phyloP scores from a whole-genome alignment of 768 basidiomycete species.

The Termitomyces sp. region DNA sequence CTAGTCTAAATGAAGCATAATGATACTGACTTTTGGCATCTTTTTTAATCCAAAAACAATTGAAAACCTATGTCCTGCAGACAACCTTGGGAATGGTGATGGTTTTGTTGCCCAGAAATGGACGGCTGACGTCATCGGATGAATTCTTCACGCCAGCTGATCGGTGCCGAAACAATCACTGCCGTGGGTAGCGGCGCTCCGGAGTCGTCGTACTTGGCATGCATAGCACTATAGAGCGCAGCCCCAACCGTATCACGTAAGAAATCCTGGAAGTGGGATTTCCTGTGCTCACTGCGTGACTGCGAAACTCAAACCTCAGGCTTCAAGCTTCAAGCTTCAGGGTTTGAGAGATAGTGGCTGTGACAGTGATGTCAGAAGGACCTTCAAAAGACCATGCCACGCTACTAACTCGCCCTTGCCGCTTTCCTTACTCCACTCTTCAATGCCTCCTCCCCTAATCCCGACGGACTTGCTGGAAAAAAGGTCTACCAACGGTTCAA shows the following conservation, averaged over 20 bases:
- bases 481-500: not conserved
- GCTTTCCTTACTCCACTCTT: not conserved
- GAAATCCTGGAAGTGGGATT: not conserved
- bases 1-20: not conserved
- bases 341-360: slow-evolving; percentile 1
- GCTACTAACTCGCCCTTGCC: not conserved
- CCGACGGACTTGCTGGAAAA: not conserved
- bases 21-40: not conserved
- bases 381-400: not conserved
- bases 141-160: not conserved
- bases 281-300: not conserved
- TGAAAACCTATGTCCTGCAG: not conserved
- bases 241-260: not conserved
- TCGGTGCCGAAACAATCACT: too few relatives aligned
- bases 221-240: not conserved
- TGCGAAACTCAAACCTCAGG: not conserved
- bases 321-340: not conserved
- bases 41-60: not conserved
- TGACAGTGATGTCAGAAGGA: not conserved
- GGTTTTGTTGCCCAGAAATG: not conserved
- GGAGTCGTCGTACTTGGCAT: not conserved
- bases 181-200: not conserved
- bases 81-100: not conserved
- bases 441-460: not conserved
- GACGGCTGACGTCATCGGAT: not conserved